These are phyloP conservation scores for Boletellus ananas DNA, from an alignment of 768 basidiomycete species.

Conservation along the genomic window DNA sequence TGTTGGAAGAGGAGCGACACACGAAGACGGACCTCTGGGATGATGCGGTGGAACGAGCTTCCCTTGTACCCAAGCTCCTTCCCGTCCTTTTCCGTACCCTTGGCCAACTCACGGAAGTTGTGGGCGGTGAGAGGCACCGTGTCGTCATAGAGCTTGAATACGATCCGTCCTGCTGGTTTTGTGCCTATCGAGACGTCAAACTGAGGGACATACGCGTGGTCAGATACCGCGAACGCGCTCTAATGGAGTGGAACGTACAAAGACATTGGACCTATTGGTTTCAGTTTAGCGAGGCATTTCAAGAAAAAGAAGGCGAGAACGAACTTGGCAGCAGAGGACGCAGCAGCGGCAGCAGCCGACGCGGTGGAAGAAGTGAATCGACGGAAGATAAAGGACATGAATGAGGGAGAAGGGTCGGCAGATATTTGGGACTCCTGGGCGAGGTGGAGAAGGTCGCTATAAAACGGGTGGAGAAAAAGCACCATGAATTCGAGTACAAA, in stretches of 20 bases:
- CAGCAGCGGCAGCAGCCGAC: conserved; percentile 18
- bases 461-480: conserved; percentile 23
- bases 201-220: conserved; percentile 30
- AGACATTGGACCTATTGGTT: conserved; percentile 21
- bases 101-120: conserved; percentile 81
- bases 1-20: neutral
- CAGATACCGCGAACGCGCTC: neutral
- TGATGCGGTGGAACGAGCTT: conserved; percentile 69
- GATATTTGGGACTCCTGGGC: conserved; percentile 9
- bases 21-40: conserved; percentile 48
- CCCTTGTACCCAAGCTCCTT: conserved; percentile 70
- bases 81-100: conserved; percentile 38
- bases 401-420: conserved; percentile 14
- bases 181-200: conserved; percentile 64
- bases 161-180: conserved; percentile 62
- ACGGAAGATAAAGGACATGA: conserved; percentile 50
- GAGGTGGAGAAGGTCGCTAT: conserved; percentile 20
- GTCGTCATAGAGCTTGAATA: conserved; percentile 81
- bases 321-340: conserved; percentile 14
- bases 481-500: conserved; percentile 7
- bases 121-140: conserved; percentile 74
- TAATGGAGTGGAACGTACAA: conserved; percentile 29
- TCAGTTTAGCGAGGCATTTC: conserved; percentile 1
- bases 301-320: neutral
- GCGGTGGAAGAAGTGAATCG: conserved; percentile 50